Evolutionary conservation across 495 filamentous ascomycete species (phyloP).

Genomic region (Penicillium macrosclerotiorum): DNA sequence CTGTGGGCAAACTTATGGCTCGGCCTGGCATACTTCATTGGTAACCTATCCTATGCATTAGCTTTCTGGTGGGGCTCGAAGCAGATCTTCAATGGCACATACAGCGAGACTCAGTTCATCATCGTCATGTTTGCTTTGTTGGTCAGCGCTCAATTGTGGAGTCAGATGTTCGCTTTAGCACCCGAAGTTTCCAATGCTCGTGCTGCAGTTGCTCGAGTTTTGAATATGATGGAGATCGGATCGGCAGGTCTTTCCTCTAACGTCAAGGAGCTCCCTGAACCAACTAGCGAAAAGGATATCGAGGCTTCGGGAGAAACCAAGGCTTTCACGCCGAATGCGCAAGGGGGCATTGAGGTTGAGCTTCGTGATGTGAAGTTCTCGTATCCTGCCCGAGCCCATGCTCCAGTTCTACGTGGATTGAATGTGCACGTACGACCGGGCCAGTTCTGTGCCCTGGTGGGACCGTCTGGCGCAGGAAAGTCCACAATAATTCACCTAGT

Average conservation of each 20-base stretch:
- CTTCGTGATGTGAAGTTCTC: conserved; percentile 31
- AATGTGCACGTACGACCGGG: conserved; percentile 47
- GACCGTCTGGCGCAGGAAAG: conserved; percentile 71
- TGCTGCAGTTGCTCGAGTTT: conserved; percentile 3
- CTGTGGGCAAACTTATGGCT: conserved; percentile 45
- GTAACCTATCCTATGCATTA: conserved; percentile 58
- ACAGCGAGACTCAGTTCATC: conserved; percentile 36
- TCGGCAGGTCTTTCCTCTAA: conserved; percentile 6
- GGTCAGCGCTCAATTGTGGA: conserved; percentile 27
- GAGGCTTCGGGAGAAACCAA: background rate
- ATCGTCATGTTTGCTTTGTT: conserved; percentile 36
- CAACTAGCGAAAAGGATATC: background rate
- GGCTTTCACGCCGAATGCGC: background rate
- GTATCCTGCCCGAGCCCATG: conserved; percentile 50
- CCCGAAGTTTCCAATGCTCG: conserved; percentile 5
- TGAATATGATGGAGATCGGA: conserved; percentile 9
- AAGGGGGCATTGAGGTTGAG: background rate
- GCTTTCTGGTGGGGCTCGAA: conserved; percentile 67
- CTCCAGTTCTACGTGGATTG: conserved; percentile 42
- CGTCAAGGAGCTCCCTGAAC: too few relatives aligned
- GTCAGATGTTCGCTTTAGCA: background rate
- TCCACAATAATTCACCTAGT: conserved; percentile 64
- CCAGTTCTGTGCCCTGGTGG: conserved; percentile 67
- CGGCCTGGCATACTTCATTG: conserved; percentile 48
- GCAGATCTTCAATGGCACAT: conserved; percentile 53